A percentile compares a stretch with the other conserved stretches of the same genome.
phyloP scores from a whole-genome alignment of 2,329 filamentous ascomycete species.

The Fusarium newnesense region DNA sequence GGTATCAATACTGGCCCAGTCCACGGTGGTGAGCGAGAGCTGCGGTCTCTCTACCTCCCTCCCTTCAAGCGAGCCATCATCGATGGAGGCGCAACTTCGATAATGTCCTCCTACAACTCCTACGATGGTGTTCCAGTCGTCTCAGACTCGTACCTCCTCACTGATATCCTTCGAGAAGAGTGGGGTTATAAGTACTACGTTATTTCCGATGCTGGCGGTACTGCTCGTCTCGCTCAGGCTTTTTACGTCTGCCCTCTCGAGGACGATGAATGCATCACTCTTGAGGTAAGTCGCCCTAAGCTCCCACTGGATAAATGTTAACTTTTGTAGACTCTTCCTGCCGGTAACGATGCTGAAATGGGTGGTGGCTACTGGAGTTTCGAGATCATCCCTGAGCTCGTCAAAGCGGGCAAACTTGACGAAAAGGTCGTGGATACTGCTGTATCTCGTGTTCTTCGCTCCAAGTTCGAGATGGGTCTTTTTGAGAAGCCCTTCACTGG shows the following conservation, averaged over 20 bases:
- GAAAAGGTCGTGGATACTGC: slow-evolving; percentile 71
- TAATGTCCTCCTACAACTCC: slow-evolving; percentile 81
- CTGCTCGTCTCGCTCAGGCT: slow-evolving; percentile 71
- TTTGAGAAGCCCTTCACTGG: slow-evolving; percentile 76
- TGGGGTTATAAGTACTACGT: slow-evolving; percentile 80
- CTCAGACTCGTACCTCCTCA: slow-evolving; percentile 72
- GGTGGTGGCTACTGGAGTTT: slow-evolving; percentile 79
- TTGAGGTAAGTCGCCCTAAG: slow-evolving; percentile 53
- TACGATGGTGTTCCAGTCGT: slow-evolving; percentile 78
- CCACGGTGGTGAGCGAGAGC: slow-evolving; percentile 63
- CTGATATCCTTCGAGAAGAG: slow-evolving; percentile 74
- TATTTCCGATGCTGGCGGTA: slow-evolving; percentile 73
- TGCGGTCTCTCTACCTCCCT: slow-evolving; percentile 66
- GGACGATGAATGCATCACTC: slow-evolving; percentile 73
- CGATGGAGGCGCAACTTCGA: slow-evolving; percentile 72
- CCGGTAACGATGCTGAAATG: slow-evolving; percentile 81
- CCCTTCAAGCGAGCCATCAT: slow-evolving; percentile 77
- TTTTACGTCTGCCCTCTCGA: slow-evolving; percentile 72
- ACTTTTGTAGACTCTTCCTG: slow-evolving; percentile 62
- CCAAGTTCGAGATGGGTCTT: slow-evolving; percentile 76
- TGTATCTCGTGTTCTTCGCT: slow-evolving; percentile 71
- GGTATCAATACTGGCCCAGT: slow-evolving; percentile 74
- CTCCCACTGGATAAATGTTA: not conserved
- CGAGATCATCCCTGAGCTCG: slow-evolving; percentile 71
- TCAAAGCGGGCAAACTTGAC: slow-evolving; percentile 69